Percentiles rank a stretch among this genome's conserved stretches.
phyloP scores from a whole-genome alignment of 1,284 basidiomycete genomes.

The Heterobasidion parviporum region DNA sequence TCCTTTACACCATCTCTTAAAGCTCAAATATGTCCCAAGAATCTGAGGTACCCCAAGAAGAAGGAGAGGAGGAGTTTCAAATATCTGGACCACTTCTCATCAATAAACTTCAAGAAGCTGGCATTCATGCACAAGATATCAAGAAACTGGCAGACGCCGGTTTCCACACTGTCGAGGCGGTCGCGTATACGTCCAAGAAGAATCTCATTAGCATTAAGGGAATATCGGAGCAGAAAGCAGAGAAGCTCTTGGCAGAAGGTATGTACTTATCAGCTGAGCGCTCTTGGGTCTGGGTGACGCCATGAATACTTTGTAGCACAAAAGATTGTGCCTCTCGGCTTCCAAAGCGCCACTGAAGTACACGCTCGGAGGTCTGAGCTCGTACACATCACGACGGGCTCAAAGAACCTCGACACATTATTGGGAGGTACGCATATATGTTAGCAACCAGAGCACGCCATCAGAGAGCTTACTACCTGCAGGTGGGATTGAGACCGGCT shows the following conservation, averaged over 20 bases:
- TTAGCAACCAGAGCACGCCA: background rate
- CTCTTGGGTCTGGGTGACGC: background rate
- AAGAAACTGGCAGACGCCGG: slow-evolving; percentile 95
- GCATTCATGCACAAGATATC: slow-evolving; percentile 87
- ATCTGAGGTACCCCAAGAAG: slow-evolving; percentile 43
- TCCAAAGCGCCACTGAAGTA: slow-evolving; percentile 97
- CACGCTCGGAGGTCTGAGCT: slow-evolving; percentile 94
- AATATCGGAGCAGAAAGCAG: slow-evolving; percentile 96
- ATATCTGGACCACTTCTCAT: slow-evolving; percentile 77
- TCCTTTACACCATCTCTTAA: background rate
- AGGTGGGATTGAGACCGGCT: slow-evolving; percentile 97
- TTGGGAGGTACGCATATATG: slow-evolving; percentile 68
- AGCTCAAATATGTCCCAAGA: slow-evolving; percentile 27
- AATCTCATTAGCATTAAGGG: slow-evolving; percentile 88
- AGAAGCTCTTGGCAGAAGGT: slow-evolving; percentile 94
- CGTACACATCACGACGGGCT: slow-evolving; percentile 95
- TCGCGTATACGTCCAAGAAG: slow-evolving; percentile 98
- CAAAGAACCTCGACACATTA: slow-evolving; percentile 92
- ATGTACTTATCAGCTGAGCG: slow-evolving; percentile 16
- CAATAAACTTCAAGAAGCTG: slow-evolving; percentile 82
- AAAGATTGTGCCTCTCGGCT: slow-evolving; percentile 96
- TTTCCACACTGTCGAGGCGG: slow-evolving; percentile 89
- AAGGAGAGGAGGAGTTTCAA: slow-evolving; percentile 46
- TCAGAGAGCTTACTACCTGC: background rate
- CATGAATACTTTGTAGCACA: slow-evolving; percentile 48